These are phyloP conservation scores for Globisporangium splendens DNA, from an alignment of 352 stramenopile species.

Conservation along the genomic window DNA sequence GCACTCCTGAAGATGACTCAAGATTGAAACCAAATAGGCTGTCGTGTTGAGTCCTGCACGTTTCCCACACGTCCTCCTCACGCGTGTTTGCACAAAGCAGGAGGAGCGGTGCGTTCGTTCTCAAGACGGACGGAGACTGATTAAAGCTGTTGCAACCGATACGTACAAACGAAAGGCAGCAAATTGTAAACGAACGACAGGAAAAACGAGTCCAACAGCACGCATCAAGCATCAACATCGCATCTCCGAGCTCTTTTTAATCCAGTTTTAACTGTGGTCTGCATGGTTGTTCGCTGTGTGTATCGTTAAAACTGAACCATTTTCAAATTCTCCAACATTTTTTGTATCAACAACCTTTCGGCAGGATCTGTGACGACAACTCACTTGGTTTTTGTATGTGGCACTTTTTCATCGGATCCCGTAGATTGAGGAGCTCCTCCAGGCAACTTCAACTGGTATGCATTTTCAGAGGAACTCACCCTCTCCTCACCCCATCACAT, in stretches of 20 bases:
- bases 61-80: too few species aligned
- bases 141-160: neutral
- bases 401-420: neutral
- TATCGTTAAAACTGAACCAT: neutral
- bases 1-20: neutral
- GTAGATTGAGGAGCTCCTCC: neutral
- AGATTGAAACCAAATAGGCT: neutral
- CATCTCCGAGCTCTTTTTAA: too few species aligned
- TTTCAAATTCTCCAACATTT: neutral
- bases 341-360: constrained; percentile 2
- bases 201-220: neutral
- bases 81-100: too few species aligned
- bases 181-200: constrained; percentile 1
- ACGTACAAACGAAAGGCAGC: neutral
- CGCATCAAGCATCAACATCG: neutral
- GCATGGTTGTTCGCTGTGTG: too few species aligned
- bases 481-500: constrained; percentile 24
- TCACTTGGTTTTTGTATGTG: neutral
- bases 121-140: too few species aligned
- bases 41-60: neutral
- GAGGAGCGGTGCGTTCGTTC: too few species aligned
- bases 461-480: constrained; percentile 27
- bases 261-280: too few species aligned
- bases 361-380: neutral
- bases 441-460: constrained; percentile 48